phyloP scores from a whole-genome alignment of 1,139 yeast species.

The Candida sp. region DNA sequence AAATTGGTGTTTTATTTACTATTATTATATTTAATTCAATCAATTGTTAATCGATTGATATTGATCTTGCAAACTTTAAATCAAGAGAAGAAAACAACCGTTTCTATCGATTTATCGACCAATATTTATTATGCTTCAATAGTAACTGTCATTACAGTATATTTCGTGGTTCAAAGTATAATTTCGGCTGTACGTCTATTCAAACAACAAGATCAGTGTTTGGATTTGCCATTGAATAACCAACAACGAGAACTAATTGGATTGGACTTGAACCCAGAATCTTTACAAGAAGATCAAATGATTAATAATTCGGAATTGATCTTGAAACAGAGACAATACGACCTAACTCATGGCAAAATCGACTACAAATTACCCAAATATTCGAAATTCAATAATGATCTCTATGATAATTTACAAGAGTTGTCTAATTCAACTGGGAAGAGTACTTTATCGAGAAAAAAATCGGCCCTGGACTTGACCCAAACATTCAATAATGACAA shows the following conservation, averaged over 20 bases:
- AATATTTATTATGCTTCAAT: conserved; percentile 7
- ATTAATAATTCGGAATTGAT: conserved; percentile 10
- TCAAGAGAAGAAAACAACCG: neutral
- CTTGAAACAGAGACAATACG: conserved; percentile 12
- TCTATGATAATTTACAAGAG: neutral
- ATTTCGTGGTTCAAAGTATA: conserved; percentile 9
- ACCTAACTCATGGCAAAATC: conserved; percentile 4
- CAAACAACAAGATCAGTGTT: conserved; percentile 37
- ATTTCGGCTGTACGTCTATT: conserved; percentile 17
- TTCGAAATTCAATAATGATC: neutral
- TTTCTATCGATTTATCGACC: neutral
- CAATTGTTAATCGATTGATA: conserved; percentile 8
- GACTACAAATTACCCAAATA: conserved; percentile 1
- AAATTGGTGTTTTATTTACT: conserved; percentile 15
- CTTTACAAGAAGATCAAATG: conserved; percentile 5
- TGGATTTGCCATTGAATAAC: conserved; percentile 37
- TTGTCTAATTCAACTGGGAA: neutral
- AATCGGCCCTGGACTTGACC: neutral
- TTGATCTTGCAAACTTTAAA: conserved; percentile 4
- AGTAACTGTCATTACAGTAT: conserved; percentile 5
- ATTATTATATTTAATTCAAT: conserved; percentile 14
- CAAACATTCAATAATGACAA: neutral
- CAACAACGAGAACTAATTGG: conserved; percentile 37
- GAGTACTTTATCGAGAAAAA: neutral
- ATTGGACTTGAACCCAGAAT: conserved; percentile 12